Base-by-base conservation (phyloP, 768 basidiomycete species). In the Rhizopogon sp. region DNA sequence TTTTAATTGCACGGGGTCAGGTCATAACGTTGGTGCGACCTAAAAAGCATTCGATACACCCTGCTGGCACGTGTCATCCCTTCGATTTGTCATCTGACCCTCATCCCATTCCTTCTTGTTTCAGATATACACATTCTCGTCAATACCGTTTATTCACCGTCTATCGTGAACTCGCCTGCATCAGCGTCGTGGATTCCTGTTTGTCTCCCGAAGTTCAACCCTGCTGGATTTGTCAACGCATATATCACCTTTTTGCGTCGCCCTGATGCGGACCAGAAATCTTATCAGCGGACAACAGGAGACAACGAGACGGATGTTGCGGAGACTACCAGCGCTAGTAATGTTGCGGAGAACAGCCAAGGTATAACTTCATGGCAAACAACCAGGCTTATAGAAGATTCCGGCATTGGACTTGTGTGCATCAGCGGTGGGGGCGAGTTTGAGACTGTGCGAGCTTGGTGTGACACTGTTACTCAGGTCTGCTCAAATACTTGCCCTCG, bases 101-200 rank as follows among this genome's bases (percentile, higher is more conserved):
- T 31, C 33, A 17, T 20, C 47, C 25, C 44, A 9, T 37, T 37
- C 40, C 31, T 42, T 17, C 6, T 28, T 42, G 16, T 25, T 39
- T 17, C 50, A 62, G 97, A 98, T 65, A 83, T 99, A 17, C 94
- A 97, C 65, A 85, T 97, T 47, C 79, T 98, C 31, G 77, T 98
- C 52, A 98, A 96, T 66, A 96, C 94, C 2, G 81, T 98, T 7
- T 82, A 89, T 54, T 81, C 90, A 0, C 89, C 92, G 0, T 88
- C 92, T 1, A 83, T 89, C 59, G 75, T 78, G 56, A 88, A 85
- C 65, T 88, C 86, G 2, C 84, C 86, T 8, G 87, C 86, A 6
- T 77, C 93, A 6, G 89, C 94, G 13, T 88, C 88, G 6, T 99
- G 94, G 93, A 81, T 98, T 7, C 97, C 97, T 2, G 81, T 99